Percentiles rank a stretch among this genome's conserved stretches.
These are phyloP conservation scores for Russula lepida DNA, from an alignment of 768 basidiomycete genomes.

Conservation along the genomic window DNA sequence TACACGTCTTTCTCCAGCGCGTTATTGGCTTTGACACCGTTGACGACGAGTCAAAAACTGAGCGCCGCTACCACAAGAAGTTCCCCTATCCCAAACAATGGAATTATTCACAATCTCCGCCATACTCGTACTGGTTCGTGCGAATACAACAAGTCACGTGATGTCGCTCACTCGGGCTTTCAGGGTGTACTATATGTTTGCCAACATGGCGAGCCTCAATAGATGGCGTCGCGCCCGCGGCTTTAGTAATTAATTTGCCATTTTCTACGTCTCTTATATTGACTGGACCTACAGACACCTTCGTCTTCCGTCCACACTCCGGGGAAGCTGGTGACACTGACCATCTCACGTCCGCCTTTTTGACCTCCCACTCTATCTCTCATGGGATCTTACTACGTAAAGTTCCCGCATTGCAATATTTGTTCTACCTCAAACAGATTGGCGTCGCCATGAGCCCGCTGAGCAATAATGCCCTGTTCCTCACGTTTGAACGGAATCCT, in stretches of 20 bases:
- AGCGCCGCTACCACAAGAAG: slow-evolving; percentile 86
- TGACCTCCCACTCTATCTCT: slow-evolving; percentile 95
- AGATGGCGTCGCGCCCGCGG: slow-evolving; percentile 82
- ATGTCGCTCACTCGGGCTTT: slow-evolving; percentile 7
- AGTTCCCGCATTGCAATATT: slow-evolving; percentile 92
- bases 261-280: neutral
- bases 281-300: slow-evolving; percentile 57
- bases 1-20: slow-evolving; percentile 91
- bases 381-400: slow-evolving; percentile 98
- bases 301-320: slow-evolving; percentile 92
- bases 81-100: slow-evolving; percentile 88
- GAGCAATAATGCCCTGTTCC: slow-evolving; percentile 95
- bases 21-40: slow-evolving; percentile 98
- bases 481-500: slow-evolving; percentile 95
- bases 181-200: slow-evolving; percentile 97
- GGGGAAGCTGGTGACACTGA: slow-evolving; percentile 99
- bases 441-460: slow-evolving; percentile 98
- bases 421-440: slow-evolving; percentile 97
- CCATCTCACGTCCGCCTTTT: slow-evolving; percentile 91
- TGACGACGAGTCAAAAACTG: slow-evolving; percentile 94
- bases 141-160: neutral
- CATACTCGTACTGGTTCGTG: slow-evolving; percentile 88
- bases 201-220: slow-evolving; percentile 92
- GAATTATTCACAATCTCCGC: slow-evolving; percentile 85
- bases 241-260: slow-evolving; percentile 57